phyloP scores from a whole-genome alignment of 2,329 filamentous ascomycete species.

The Sarocladium kiliense region DNA sequence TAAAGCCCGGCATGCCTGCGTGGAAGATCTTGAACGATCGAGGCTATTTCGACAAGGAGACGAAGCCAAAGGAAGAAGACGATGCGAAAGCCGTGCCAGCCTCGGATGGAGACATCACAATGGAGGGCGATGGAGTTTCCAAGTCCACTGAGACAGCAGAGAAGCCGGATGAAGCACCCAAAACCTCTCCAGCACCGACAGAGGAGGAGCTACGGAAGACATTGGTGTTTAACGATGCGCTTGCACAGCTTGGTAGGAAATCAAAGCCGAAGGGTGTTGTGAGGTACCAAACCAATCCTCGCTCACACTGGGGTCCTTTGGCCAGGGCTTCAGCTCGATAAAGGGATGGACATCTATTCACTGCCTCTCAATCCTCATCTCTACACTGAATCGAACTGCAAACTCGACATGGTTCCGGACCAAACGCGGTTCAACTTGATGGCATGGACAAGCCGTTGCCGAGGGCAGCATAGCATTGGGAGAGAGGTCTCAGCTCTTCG shows the following conservation, averaged over 20 bases:
- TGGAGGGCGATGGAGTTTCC: background rate
- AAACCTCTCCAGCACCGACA: conserved; percentile 12
- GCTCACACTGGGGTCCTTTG: conserved; percentile 92
- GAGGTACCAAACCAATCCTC: conserved; percentile 84
- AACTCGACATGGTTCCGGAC: too few relatives aligned
- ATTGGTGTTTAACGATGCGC: conserved; percentile 66
- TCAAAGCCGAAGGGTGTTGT: conserved; percentile 64
- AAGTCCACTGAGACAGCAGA: conserved; percentile 1
- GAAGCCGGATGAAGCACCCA: conserved; percentile 15
- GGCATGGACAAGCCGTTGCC: too few relatives aligned
- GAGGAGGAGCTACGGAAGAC: conserved; percentile 50
- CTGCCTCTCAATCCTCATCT: too few relatives aligned
- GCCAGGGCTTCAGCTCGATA: conserved; percentile 50
- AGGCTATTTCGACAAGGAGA: conserved; percentile 27
- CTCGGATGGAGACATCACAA: background rate
- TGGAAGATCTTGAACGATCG: conserved; percentile 57
- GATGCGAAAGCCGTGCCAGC: background rate
- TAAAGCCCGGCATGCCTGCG: conserved; percentile 67
- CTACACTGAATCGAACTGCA: too few relatives aligned
- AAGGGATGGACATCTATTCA: too few relatives aligned
- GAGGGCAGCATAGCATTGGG: too few relatives aligned
- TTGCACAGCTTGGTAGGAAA: conserved; percentile 71
- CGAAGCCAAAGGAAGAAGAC: conserved; percentile 4
- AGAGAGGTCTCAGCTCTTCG: too few relatives aligned
- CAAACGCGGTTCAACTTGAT: too few relatives aligned